Evolutionary conservation across 192 early-diverging fungal species (phyloP).

Genomic region (Backusella australiensis): DNA sequence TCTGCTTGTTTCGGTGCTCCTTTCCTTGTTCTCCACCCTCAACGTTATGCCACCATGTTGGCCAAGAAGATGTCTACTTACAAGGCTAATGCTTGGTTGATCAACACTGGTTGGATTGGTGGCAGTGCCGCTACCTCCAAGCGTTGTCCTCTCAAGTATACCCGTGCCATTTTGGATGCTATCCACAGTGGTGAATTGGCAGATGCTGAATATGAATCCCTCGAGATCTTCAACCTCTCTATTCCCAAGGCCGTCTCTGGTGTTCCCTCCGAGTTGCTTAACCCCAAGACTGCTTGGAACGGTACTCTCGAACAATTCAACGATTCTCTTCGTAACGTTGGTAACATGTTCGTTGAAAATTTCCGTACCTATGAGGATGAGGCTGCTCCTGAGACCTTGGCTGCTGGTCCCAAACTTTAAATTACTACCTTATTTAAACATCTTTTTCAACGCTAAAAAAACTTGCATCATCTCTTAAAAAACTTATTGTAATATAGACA

Average conservation of each 20-base stretch:
- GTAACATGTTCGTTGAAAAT: conserved; percentile 83
- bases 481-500: not conserved
- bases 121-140: conserved; percentile 88
- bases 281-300: conserved; percentile 86
- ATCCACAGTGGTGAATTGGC: conserved; percentile 93
- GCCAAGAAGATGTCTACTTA: conserved; percentile 90
- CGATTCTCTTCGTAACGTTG: conserved; percentile 72
- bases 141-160: conserved; percentile 95
- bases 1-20: conserved; percentile 93
- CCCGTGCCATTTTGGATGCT: conserved; percentile 95
- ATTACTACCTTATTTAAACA: not conserved
- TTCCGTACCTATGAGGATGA: conserved; percentile 84
- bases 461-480: not conserved
- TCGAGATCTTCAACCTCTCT: conserved; percentile 83
- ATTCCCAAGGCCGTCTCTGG: conserved; percentile 79
- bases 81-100: conserved; percentile 86
- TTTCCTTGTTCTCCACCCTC: conserved; percentile 97
- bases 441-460: not conserved
- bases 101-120: conserved; percentile 98
- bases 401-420: conserved; percentile 63
- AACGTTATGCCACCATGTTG: conserved; percentile 95
- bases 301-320: conserved; percentile 68
- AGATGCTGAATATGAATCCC: conserved; percentile 80
- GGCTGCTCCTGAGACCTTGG: conserved; percentile 70
- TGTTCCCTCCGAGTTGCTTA: conserved; percentile 83